These are phyloP conservation scores for Entoloma clypeatum DNA, from an alignment of 1,284 basidiomycete species.

Conservation along the genomic window DNA sequence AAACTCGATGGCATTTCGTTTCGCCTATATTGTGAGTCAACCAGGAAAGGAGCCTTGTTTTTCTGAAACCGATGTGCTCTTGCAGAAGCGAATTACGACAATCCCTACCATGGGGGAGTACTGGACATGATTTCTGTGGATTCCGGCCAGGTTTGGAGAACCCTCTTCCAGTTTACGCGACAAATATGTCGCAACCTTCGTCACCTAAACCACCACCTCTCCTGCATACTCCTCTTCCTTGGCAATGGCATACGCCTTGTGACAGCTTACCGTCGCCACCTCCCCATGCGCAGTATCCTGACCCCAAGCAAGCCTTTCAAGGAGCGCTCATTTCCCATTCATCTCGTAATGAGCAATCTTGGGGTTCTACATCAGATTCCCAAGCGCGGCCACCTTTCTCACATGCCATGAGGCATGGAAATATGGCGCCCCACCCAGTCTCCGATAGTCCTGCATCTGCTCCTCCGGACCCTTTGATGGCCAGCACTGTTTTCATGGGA, in stretches of 20 bases:
- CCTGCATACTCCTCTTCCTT: too few relatives aligned
- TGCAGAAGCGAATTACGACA: conserved; percentile 14
- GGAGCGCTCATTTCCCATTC: too few relatives aligned
- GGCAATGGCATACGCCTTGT: not conserved
- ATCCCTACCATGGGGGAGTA: conserved; percentile 11
- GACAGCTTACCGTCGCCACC: not conserved
- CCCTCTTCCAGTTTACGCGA: not conserved
- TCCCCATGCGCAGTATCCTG: too few relatives aligned
- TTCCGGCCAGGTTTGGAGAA: not conserved
- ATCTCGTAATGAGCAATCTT: too few relatives aligned
- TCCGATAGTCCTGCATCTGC: too few relatives aligned
- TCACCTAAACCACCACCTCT: not conserved
- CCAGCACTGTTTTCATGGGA: too few relatives aligned
- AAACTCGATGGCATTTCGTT: conserved; percentile 42
- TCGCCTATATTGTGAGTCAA: conserved; percentile 41
- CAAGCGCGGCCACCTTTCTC: too few relatives aligned
- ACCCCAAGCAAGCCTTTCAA: too few relatives aligned
- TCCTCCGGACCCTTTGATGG: too few relatives aligned
- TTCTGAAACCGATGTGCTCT: conserved; percentile 1
- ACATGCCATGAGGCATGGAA: too few relatives aligned
- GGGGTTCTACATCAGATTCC: too few relatives aligned
- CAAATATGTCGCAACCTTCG: not conserved
- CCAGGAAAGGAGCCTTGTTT: not conserved
- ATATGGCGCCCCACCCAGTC: too few relatives aligned
- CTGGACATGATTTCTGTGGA: not conserved